These are phyloP conservation scores for Trametes meyenii DNA, from an alignment of 768 basidiomycete genomes.

Conservation along the genomic window DNA sequence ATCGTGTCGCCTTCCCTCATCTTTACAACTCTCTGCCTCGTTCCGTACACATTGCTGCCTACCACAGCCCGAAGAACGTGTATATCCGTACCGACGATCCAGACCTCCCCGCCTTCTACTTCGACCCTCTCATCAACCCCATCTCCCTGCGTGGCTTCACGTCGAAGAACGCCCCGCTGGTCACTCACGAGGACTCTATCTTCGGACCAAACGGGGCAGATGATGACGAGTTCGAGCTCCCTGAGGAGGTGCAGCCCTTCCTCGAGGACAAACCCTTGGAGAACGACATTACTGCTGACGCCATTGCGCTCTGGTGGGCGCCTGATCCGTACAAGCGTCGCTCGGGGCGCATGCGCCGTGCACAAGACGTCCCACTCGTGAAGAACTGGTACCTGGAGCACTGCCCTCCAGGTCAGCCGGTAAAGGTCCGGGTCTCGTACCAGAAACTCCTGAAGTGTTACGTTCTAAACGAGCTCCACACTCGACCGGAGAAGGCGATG, in stretches of 20 bases:
- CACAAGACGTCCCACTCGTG: conserved; percentile 93
- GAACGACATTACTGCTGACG: conserved; percentile 92
- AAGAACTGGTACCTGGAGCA: conserved; percentile 99
- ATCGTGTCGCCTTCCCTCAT: conserved; percentile 99
- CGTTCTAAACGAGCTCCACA: conserved; percentile 92
- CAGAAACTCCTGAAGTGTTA: conserved; percentile 97
- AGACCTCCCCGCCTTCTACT: conserved; percentile 99
- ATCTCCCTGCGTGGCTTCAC: conserved; percentile 88
- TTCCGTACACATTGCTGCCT: conserved; percentile 88
- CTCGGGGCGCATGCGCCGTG: conserved; percentile 89
- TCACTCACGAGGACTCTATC: conserved; percentile 89
- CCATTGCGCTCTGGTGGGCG: conserved; percentile 98
- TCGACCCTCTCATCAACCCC: conserved; percentile 97
- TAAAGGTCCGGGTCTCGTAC: conserved; percentile 98
- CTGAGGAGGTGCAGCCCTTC: conserved; percentile 79
- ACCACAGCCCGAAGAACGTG: conserved; percentile 94
- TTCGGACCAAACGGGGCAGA: conserved; percentile 88
- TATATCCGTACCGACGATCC: conserved; percentile 99
- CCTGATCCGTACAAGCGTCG: conserved; percentile 94
- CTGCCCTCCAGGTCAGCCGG: conserved; percentile 93
- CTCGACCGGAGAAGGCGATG: conserved; percentile 92
- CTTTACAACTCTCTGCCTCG: conserved; percentile 98
- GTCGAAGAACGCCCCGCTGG: conserved; percentile 78
- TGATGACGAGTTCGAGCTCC: conserved; percentile 86
- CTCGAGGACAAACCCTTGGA: conserved; percentile 77